Conservation (phyloP, 2,329 filamentous ascomycete genomes). For the Mariannaea elegans region DNA sequence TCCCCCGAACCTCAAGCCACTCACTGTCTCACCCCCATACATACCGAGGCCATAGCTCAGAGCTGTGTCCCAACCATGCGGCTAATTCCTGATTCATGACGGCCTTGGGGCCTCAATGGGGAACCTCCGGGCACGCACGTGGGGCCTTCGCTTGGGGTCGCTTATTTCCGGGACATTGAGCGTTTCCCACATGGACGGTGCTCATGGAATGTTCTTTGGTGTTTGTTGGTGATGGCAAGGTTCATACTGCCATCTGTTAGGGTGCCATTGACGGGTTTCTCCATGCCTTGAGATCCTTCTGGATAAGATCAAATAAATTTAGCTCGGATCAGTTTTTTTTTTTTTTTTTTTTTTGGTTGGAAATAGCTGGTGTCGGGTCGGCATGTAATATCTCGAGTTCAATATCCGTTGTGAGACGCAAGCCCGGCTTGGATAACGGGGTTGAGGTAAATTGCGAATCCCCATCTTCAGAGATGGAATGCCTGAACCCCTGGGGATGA, state of each 20-base stretch:
- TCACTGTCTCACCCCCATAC: conserved; percentile 39
- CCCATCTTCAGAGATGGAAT: no score
- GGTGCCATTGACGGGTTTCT: conserved; percentile 45
- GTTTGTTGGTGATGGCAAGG: conserved; percentile 62
- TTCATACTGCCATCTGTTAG: conserved; percentile 66
- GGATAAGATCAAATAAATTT: no score
- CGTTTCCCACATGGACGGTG: conserved; percentile 63
- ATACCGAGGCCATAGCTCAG: not conserved
- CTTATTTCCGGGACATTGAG: conserved; percentile 52
- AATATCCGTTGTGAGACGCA: no score
- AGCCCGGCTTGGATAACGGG: no score
- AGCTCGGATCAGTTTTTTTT: no score
- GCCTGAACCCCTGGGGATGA: no score
- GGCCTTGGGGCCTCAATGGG: conserved; percentile 56
- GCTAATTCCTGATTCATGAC: conserved; percentile 55
- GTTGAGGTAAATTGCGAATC: no score
- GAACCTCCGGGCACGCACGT: conserved; percentile 60
- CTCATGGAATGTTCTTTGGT: conserved; percentile 53
- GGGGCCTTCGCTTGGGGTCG: conserved; percentile 54
- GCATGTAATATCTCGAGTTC: no score
- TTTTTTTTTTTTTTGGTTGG: no score
- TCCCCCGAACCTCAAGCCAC: conserved; percentile 51
- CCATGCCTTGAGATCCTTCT: no score
- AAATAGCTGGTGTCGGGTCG: no score
- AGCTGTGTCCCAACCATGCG: no score